These are phyloP conservation scores for Orbilia quercus DNA, from an alignment of 2,329 filamentous ascomycete genomes.

Conservation along the genomic window DNA sequence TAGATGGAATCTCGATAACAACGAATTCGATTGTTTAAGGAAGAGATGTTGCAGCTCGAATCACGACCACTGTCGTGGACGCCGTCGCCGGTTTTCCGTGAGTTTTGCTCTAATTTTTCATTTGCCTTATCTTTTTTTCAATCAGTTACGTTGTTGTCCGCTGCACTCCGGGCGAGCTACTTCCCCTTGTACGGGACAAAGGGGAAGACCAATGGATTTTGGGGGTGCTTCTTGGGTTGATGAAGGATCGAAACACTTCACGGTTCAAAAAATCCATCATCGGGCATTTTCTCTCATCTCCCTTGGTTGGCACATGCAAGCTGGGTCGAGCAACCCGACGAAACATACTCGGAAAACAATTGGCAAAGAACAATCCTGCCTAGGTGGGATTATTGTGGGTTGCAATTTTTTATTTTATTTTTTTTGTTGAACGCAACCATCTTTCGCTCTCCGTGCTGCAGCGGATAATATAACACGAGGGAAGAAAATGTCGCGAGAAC, in stretches of 20 bases:
- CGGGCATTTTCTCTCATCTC: not conserved
- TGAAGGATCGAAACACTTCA: slow-evolving; percentile 21
- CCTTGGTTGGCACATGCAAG: slow-evolving; percentile 2
- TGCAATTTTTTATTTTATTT: not conserved
- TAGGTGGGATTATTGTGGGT: not conserved
- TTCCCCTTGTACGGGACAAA: slow-evolving; percentile 14
- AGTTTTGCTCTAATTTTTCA: slow-evolving; percentile 22
- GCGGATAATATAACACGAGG: slow-evolving; percentile 6
- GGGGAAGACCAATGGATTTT: slow-evolving; percentile 25
- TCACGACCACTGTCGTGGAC: slow-evolving; percentile 40
- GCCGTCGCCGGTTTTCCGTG: slow-evolving; percentile 37
- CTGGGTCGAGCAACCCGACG: slow-evolving; percentile 8
- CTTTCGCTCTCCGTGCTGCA: slow-evolving; percentile 1
- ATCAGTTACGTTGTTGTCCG: slow-evolving; percentile 9
- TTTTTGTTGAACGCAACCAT: not conserved
- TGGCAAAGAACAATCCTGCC: not conserved
- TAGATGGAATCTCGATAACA: slow-evolving; percentile 54
- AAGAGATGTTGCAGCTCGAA: slow-evolving; percentile 52
- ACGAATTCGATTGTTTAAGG: slow-evolving; percentile 7
- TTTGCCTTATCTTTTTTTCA: not conserved
- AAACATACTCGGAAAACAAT: slow-evolving; percentile 8
- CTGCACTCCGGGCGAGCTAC: slow-evolving; percentile 31
- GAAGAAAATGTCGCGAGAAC: slow-evolving; percentile 5
- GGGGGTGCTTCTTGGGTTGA: too few relatives aligned
- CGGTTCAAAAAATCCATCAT: slow-evolving; percentile 40